These are phyloP conservation scores for Penicillium carneum DNA, from an alignment of 2,329 filamentous ascomycete genomes.

Conservation along the genomic window DNA sequence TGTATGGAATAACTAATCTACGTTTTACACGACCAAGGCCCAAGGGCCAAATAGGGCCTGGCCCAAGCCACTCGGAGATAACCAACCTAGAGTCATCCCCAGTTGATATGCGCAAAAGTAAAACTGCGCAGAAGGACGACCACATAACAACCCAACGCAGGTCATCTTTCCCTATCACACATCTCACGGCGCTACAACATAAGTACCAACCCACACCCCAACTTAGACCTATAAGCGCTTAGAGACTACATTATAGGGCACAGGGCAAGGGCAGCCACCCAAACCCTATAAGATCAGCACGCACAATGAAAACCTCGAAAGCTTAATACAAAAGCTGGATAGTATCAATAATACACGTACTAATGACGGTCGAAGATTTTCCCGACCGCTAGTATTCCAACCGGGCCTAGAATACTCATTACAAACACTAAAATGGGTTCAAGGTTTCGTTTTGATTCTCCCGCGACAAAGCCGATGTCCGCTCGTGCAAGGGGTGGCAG, in stretches of 20 bases:
- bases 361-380: neutral
- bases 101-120: neutral
- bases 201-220: constrained; percentile 5
- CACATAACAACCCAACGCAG: neutral
- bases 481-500: constrained; percentile 31
- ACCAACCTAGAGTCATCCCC: neutral
- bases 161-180: neutral
- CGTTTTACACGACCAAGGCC: neutral
- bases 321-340: neutral
- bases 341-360: neutral
- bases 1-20: neutral
- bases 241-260: constrained; percentile 29
- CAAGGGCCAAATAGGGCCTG: constrained; percentile 1
- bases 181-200: constrained; percentile 2
- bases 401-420: constrained; percentile 12
- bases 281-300: constrained; percentile 35
- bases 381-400: constrained; percentile 17
- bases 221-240: neutral
- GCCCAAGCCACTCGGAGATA: constrained; percentile 12
- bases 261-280: constrained; percentile 36
- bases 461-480: neutral
- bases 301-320: constrained; percentile 20
- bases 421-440: neutral
- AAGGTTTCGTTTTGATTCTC: constrained; percentile 27
- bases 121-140: neutral